phyloP scores from a whole-genome alignment of 352 stramenopile species.

The Thalassiosira sp. region DNA sequence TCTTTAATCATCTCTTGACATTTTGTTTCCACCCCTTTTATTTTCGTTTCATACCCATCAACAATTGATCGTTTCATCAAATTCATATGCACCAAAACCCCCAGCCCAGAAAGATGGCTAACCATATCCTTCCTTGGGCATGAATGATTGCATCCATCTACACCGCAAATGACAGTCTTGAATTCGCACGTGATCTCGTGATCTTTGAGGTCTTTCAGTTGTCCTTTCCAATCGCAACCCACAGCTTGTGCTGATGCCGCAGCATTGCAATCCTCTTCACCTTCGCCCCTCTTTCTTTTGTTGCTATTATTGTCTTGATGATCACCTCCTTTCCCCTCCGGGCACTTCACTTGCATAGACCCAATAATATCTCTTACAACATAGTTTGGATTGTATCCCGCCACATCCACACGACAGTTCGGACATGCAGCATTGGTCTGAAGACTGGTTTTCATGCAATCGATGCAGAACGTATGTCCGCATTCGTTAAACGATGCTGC shows the following conservation, averaged over 20 bases:
- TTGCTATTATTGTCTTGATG: not conserved
- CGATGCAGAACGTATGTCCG: conserved; percentile 17
- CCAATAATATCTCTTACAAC: conserved; percentile 8
- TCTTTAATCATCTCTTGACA: conserved; percentile 1
- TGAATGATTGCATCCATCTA: conserved; percentile 16
- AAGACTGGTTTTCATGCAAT: conserved; percentile 5
- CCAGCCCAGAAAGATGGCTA: not conserved
- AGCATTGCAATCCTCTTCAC: not conserved
- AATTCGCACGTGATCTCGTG: conserved; percentile 15
- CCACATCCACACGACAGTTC: conserved; percentile 3
- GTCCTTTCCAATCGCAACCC: conserved; percentile 11
- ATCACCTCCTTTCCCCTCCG: not conserved
- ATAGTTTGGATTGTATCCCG: conserved; percentile 8
- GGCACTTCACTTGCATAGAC: conserved; percentile 17
- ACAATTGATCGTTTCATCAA: too few species aligned
- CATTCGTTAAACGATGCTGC: conserved; percentile 18
- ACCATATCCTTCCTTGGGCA: conserved; percentile 22
- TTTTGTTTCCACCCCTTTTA: conserved; percentile 16
- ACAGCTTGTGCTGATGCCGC: not conserved
- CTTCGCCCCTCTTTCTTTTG: not conserved
- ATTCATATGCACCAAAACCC: conserved; percentile 15
- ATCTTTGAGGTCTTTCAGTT: not conserved
- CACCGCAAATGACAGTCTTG: conserved; percentile 10
- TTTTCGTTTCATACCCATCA: conserved; percentile 11
- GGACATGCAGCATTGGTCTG: not conserved